Evolutionary conservation across 371 early-diverging fungal species (phyloP).

Genomic region (Coemansia sp.): DNA sequence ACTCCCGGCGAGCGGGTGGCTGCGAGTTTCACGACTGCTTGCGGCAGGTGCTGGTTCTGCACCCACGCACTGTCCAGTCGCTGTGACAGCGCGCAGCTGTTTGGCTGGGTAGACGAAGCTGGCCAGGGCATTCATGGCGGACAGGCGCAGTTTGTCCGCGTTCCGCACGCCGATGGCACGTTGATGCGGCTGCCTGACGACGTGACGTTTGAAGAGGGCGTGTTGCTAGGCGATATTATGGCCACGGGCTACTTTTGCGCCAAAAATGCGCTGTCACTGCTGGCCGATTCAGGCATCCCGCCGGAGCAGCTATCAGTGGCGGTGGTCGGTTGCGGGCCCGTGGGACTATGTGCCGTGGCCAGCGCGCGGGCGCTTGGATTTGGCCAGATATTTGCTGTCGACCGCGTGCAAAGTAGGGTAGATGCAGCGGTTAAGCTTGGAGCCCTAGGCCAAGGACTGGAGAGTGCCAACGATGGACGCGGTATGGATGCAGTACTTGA

Average conservation of each 20-base stretch:
- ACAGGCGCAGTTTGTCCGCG: conserved; percentile 51
- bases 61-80: conserved; percentile 29
- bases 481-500: conserved; percentile 37
- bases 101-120: conserved; percentile 29
- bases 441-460: conserved; percentile 11
- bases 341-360: conserved; percentile 47
- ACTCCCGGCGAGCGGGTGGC: conserved; percentile 30
- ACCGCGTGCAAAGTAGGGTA: conserved; percentile 38
- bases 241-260: conserved; percentile 53
- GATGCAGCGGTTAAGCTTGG: conserved; percentile 42
- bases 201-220: conserved; percentile 43
- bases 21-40: conserved; percentile 39
- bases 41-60: conserved; percentile 40
- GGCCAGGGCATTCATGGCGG: conserved; percentile 50
- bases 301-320: conserved; percentile 28
- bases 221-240: conserved; percentile 51
- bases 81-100: conserved; percentile 32
- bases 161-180: conserved; percentile 46
- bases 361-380: conserved; percentile 40
- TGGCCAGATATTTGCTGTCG: conserved; percentile 41
- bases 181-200: conserved; percentile 32
- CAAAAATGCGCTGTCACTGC: conserved; percentile 39
- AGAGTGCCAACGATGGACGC: conserved; percentile 15
- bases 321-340: conserved; percentile 52
- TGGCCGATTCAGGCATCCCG: conserved; percentile 19